These are phyloP conservation scores for Suillus subalutaceus DNA, from an alignment of 768 basidiomycete species.

Conservation along the genomic window DNA sequence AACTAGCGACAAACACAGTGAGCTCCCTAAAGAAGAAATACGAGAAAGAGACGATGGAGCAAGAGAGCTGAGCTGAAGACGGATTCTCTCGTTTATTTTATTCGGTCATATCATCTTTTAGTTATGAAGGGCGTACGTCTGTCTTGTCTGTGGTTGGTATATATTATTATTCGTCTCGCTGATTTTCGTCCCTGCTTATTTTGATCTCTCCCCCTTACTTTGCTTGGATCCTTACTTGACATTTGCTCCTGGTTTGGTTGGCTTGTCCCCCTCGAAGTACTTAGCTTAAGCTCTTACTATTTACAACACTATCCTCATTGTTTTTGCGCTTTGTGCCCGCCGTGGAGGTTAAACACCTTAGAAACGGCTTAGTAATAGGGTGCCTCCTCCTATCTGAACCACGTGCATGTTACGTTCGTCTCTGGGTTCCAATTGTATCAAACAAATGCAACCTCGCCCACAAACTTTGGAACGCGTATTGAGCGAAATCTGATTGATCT, in stretches of 20 bases:
- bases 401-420: not conserved
- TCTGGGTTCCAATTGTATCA: not conserved
- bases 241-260: not conserved
- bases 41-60: slow-evolving; percentile 72
- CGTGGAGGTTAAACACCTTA: not conserved
- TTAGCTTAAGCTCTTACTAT: not conserved
- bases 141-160: not conserved
- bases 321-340: not conserved
- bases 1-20: slow-evolving; percentile 44
- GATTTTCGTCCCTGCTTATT: not conserved
- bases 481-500: not conserved
- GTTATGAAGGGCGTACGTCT: not conserved
- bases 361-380: not conserved
- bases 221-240: not conserved
- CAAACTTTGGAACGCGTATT: not conserved
- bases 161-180: not conserved
- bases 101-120: not conserved
- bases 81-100: not conserved
- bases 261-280: not conserved
- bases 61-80: slow-evolving; percentile 39
- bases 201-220: not conserved
- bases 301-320: not conserved
- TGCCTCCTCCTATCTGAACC: not conserved
- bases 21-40: slow-evolving; percentile 84
- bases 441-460: not conserved